A percentile compares a stretch with the other conserved stretches of the same genome.
These are phyloP conservation scores for Bonia amplexicaulis DNA, from an alignment of 176 grass and related monocot species.

Conservation along the genomic window DNA sequence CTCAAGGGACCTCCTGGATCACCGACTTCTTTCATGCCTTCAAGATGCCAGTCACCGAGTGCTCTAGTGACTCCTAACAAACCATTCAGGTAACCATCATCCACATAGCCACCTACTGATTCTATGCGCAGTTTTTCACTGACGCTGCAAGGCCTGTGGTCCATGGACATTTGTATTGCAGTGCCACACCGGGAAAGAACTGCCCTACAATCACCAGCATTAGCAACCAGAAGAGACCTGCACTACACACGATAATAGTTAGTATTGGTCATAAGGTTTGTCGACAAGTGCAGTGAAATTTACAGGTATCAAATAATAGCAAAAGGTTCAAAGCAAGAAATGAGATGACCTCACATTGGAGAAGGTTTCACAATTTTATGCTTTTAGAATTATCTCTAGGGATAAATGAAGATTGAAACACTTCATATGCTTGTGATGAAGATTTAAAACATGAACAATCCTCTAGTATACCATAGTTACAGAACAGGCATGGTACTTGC, in stretches of 20 bases:
- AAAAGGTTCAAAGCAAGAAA: background rate
- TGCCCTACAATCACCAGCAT: slow-evolving; percentile 91
- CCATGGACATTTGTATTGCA: slow-evolving; percentile 78
- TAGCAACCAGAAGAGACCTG: slow-evolving; percentile 83
- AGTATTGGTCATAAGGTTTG: background rate
- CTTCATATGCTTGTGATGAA: slow-evolving; percentile 1
- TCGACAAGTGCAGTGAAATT: background rate
- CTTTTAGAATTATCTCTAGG: background rate
- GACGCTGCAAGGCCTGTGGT: slow-evolving; percentile 71
- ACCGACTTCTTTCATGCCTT: slow-evolving; percentile 62
- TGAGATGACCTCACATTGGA: background rate
- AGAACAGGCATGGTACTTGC: background rate
- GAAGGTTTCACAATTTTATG: background rate
- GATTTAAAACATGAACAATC: background rate
- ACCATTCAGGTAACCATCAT: slow-evolving; percentile 86
- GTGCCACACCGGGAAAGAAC: slow-evolving; percentile 74
- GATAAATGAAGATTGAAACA: background rate
- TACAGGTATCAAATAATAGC: background rate
- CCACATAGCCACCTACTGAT: slow-evolving; percentile 68
- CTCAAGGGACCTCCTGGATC: slow-evolving; percentile 47
- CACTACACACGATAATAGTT: background rate
- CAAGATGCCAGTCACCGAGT: slow-evolving; percentile 87
- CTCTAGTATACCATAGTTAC: background rate
- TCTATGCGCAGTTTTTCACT: slow-evolving; percentile 61
- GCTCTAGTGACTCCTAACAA: slow-evolving; percentile 70